Conservation (phyloP, 2,329 filamentous ascomycete species). For the Phaeosphaeriaceae sp. region DNA sequence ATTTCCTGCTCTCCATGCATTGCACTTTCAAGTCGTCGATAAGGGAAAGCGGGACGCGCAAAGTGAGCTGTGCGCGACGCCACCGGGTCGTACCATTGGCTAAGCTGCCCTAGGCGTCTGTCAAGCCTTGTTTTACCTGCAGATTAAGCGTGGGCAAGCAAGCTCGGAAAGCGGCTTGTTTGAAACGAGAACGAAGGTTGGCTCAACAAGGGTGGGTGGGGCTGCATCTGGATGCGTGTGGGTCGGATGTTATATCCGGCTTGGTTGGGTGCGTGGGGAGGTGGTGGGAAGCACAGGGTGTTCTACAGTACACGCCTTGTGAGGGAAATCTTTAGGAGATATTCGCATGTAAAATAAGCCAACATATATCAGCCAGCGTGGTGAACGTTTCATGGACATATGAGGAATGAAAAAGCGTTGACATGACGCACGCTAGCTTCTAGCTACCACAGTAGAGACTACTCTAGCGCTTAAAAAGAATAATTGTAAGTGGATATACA, state of each 20-base stretch:
- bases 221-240: background rate
- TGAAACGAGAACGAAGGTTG: constrained; percentile 7
- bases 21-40: constrained; percentile 5
- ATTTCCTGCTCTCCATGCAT: background rate
- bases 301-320: too few relatives aligned
- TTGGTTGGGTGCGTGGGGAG: background rate
- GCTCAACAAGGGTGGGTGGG: background rate
- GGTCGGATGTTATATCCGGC: background rate
- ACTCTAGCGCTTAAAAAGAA: background rate
- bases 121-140: constrained; percentile 8
- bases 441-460: background rate
- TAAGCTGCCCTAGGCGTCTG: background rate
- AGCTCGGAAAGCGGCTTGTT: constrained; percentile 6
- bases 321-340: too few relatives aligned
- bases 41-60: constrained; percentile 4
- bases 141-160: constrained; percentile 11
- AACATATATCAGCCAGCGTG: too few relatives aligned
- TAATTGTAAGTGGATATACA: background rate
- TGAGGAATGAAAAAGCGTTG: too few relatives aligned
- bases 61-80: background rate
- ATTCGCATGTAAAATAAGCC: too few relatives aligned
- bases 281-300: too few relatives aligned
- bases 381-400: too few relatives aligned
- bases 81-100: constrained; percentile 3
- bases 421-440: too few relatives aligned